A percentile compares a stretch with the other conserved stretches of the same genome.
These are phyloP conservation scores for Globisporangium radiosum DNA, from an alignment of 352 stramenopile genomes.

Conservation along the genomic window DNA sequence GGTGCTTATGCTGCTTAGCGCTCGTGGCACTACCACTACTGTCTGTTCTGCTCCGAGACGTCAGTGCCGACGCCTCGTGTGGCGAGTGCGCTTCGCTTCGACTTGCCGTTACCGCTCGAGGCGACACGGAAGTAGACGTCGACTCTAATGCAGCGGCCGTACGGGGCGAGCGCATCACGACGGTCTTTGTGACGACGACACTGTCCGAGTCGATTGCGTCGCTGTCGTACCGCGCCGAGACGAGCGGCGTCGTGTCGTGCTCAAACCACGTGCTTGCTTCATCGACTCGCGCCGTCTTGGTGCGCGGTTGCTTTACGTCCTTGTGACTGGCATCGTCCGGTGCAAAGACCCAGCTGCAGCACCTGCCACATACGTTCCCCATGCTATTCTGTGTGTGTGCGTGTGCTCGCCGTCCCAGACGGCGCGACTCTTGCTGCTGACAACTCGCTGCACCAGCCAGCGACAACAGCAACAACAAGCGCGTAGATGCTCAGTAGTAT, in stretches of 20 bases:
- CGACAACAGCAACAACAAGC: too few relatives aligned
- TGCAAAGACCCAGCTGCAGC: constrained; percentile 16
- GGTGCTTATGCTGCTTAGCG: background rate
- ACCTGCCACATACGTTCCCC: constrained; percentile 14
- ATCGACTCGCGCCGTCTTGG: constrained; percentile 10
- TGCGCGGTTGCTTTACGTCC: background rate
- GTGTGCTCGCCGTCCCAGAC: too few relatives aligned
- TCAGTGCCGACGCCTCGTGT: constrained; percentile 1
- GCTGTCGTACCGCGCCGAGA: constrained; percentile 37
- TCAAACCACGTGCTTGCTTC: constrained; percentile 50
- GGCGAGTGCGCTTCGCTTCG: constrained; percentile 1
- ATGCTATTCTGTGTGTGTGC: constrained; percentile 1
- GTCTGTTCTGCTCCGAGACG: background rate
- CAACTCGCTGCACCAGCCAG: too few relatives aligned
- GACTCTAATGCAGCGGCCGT: background rate
- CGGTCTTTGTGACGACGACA: constrained; percentile 49
- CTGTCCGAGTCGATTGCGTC: constrained; percentile 19
- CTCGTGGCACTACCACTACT: background rate
- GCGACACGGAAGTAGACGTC: background rate
- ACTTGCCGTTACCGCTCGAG: background rate
- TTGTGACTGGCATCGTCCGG: background rate
- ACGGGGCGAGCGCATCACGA: constrained; percentile 42
- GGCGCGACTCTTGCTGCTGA: too few relatives aligned
- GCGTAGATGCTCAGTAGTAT: too few relatives aligned
- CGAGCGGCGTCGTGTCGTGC: constrained; percentile 50